Conservation (phyloP, 164 flowering plant genomes). For the Warburgia ugandensis region DNA sequence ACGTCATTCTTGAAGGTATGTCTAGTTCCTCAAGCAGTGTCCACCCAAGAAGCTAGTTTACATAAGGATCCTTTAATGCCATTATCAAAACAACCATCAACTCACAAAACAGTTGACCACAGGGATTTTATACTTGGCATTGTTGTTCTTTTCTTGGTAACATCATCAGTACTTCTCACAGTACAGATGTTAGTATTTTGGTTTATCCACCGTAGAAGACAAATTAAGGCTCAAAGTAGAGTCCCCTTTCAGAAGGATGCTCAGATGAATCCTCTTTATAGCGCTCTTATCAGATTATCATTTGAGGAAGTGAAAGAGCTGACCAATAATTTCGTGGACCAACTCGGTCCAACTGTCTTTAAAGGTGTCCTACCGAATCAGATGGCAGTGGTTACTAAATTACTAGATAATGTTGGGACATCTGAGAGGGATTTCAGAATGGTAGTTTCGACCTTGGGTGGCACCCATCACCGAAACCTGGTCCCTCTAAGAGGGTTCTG, state of each 20-base stretch:
- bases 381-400: constrained; percentile 30
- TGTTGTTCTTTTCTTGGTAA: constrained; percentile 23
- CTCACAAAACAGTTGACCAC: constrained; percentile 1
- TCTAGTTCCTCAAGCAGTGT: constrained; percentile 45
- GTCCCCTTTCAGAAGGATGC: constrained; percentile 43
- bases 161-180: constrained; percentile 22
- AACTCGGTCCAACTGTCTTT: constrained; percentile 35
- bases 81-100: constrained; percentile 7
- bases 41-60: constrained; percentile 22
- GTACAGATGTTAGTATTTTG: constrained; percentile 29
- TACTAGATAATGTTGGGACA: constrained; percentile 20
- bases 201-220: constrained; percentile 24
- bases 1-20: constrained; percentile 45
- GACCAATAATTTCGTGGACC: constrained; percentile 27
- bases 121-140: constrained; percentile 24
- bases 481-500: constrained; percentile 48
- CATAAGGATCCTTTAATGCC: constrained; percentile 10
- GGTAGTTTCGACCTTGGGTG: constrained; percentile 35
- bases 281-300: constrained; percentile 35
- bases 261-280: constrained; percentile 33
- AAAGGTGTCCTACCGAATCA: constrained; percentile 35
- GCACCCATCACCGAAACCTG: constrained; percentile 45
- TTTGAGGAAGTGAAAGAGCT: constrained; percentile 40
- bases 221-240: constrained; percentile 21
- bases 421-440: constrained; percentile 41